These are phyloP conservation scores for Aquanectria penicillioides DNA, from an alignment of 2,329 filamentous ascomycete species.

Conservation along the genomic window DNA sequence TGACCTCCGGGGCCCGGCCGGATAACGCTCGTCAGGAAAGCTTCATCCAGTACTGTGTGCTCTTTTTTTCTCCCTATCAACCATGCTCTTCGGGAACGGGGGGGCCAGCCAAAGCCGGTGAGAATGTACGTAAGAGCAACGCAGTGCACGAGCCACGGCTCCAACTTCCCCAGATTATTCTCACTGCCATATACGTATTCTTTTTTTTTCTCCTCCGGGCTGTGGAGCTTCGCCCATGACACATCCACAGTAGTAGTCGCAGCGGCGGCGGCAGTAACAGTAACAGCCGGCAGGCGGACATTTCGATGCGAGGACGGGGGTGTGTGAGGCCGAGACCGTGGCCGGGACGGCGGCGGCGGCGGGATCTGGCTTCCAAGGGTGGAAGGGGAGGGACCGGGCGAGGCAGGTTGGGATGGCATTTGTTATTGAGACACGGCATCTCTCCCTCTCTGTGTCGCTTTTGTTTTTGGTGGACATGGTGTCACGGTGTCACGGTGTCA, in stretches of 20 bases:
- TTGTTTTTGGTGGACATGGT: no score
- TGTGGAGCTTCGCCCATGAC: background rate
- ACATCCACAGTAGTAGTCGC: no score
- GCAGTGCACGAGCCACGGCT: background rate
- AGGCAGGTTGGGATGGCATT: background rate
- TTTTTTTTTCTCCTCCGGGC: constrained; percentile 2
- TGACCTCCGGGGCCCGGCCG: constrained; percentile 23
- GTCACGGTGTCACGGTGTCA: background rate
- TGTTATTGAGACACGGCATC: background rate
- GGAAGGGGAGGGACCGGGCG: background rate
- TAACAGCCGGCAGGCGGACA: background rate
- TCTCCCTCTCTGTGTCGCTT: no score
- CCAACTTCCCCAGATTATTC: background rate
- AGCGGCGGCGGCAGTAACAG: no score
- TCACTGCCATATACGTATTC: background rate
- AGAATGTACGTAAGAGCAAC: background rate
- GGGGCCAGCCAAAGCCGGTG: background rate
- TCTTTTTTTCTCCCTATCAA: no score
- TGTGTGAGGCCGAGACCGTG: background rate
- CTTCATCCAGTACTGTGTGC: background rate
- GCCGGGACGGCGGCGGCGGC: constrained; percentile 12
- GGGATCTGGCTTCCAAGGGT: no score
- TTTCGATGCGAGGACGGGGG: constrained; percentile 7
- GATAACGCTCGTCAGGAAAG: background rate
- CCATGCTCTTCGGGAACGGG: no score